Conservation (phyloP, 495 filamentous ascomycete genomes). For the Podospora bellae-mahoneyi region DNA sequence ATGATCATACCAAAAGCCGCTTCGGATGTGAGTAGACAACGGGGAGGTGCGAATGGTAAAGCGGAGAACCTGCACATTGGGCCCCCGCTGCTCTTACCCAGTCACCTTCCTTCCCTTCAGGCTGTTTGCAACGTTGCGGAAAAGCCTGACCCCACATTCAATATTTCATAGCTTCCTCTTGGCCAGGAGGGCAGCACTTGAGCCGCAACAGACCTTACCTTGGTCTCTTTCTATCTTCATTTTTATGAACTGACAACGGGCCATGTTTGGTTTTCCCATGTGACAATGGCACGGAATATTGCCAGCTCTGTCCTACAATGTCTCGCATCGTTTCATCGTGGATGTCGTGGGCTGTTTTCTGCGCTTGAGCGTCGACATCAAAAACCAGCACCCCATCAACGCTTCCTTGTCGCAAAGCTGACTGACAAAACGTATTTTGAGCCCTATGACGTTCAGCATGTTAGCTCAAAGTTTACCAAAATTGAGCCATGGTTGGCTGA, state of each 20-base stretch:
- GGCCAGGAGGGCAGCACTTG: too few species aligned
- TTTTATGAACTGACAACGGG: neutral
- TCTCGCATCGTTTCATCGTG: conserved; percentile 1
- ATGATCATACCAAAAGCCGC: too few species aligned
- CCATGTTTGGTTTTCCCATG: neutral
- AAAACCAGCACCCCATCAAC: conserved; percentile 30
- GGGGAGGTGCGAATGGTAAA: too few species aligned
- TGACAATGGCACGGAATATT: neutral
- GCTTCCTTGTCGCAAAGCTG: conserved; percentile 17
- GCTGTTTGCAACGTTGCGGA: too few species aligned
- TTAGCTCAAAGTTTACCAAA: conserved; percentile 4
- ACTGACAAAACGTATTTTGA: conserved; percentile 21
- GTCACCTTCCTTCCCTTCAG: too few species aligned
- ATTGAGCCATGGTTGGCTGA: conserved; percentile 19
- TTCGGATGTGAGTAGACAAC: too few species aligned
- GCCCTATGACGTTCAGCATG: conserved; percentile 14
- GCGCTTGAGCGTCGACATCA: conserved; percentile 22
- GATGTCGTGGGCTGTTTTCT: conserved; percentile 25
- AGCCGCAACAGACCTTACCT: neutral
- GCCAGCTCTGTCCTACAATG: neutral
- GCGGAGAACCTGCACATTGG: too few species aligned
- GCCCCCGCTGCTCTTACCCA: too few species aligned
- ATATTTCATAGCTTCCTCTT: too few species aligned
- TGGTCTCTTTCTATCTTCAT: neutral
- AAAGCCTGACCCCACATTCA: too few species aligned